phyloP scores from a whole-genome alignment of 2,329 filamentous ascomycete genomes.

The Teratosphaeria zuluensis region DNA sequence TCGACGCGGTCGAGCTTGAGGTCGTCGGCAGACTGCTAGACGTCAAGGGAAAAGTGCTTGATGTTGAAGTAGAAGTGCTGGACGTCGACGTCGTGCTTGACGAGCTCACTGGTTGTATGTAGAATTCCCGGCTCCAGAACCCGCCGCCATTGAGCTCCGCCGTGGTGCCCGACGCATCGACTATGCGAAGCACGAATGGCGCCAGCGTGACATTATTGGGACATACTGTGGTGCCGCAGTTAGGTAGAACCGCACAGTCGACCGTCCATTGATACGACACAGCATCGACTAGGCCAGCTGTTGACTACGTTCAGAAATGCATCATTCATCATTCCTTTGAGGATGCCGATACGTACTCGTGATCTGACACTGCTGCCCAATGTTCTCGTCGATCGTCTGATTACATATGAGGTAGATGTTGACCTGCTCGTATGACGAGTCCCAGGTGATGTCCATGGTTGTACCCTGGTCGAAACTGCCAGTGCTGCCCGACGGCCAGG shows the following conservation, averaged over 20 bases:
- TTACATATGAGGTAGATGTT: not conserved
- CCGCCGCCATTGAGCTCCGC: not conserved
- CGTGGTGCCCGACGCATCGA: not conserved
- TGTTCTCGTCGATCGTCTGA: not conserved
- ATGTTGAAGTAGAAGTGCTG: not conserved
- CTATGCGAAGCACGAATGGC: not conserved
- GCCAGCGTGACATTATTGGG: not conserved
- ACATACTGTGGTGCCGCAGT: not conserved
- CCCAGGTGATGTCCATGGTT: not conserved
- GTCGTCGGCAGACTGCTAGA: not conserved
- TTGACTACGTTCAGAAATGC: not conserved
- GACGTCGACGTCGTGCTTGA: not conserved
- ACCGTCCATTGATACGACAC: not conserved
- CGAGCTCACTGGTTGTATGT: not conserved
- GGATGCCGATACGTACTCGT: not conserved
- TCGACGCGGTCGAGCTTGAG: not conserved
- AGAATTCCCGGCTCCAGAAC: not conserved
- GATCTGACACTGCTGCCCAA: not conserved
- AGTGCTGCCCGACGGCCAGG: not conserved
- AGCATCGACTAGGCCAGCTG: not conserved
- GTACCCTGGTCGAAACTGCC: not conserved
- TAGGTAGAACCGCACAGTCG: not conserved
- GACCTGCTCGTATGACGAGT: not conserved
- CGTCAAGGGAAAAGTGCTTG: not conserved
- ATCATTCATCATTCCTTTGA: not conserved